These are phyloP conservation scores for Bruguiera parviflora DNA, from an alignment of 345 rosid genomes.

Conservation along the genomic window DNA sequence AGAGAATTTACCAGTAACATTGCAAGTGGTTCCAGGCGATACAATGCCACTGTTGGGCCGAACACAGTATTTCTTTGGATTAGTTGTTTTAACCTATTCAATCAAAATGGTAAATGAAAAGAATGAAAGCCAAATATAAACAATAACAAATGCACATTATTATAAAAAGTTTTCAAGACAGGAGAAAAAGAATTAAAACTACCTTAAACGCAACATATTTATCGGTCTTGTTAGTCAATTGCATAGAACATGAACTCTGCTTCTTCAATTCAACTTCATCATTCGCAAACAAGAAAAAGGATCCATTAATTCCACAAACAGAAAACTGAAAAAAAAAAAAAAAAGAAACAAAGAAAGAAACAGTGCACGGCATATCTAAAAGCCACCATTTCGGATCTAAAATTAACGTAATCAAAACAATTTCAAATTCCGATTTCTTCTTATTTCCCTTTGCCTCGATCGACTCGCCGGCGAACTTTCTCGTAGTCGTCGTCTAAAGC, in stretches of 20 bases:
- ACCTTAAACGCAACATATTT: slow-evolving; percentile 78
- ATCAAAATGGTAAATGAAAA: not conserved
- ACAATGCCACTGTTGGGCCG: slow-evolving; percentile 81
- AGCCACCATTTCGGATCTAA: not conserved
- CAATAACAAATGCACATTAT: not conserved
- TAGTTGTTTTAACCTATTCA: slow-evolving; percentile 79
- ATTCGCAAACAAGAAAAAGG: not conserved
- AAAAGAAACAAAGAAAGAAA: no score
- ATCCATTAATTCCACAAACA: no score
- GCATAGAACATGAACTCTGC: slow-evolving; percentile 77
- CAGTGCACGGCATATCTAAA: not conserved
- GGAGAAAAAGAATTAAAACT: not conserved
- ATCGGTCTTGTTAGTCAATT: slow-evolving; percentile 65
- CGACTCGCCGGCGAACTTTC: not conserved
- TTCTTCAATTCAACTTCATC: slow-evolving; percentile 72
- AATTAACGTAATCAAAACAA: not conserved
- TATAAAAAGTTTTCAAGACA: not conserved
- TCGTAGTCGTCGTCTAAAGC: not conserved
- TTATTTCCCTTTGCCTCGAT: not conserved
- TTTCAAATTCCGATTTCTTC: not conserved
- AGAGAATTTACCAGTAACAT: slow-evolving; percentile 52
- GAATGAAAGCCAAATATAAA: not conserved
- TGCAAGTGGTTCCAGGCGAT: slow-evolving; percentile 56
- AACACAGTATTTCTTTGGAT: slow-evolving; percentile 76
- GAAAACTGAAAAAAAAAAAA: not conserved